phyloP scores from a whole-genome alignment of 2,329 filamentous ascomycete genomes.

The Leptographium wingfieldii region DNA sequence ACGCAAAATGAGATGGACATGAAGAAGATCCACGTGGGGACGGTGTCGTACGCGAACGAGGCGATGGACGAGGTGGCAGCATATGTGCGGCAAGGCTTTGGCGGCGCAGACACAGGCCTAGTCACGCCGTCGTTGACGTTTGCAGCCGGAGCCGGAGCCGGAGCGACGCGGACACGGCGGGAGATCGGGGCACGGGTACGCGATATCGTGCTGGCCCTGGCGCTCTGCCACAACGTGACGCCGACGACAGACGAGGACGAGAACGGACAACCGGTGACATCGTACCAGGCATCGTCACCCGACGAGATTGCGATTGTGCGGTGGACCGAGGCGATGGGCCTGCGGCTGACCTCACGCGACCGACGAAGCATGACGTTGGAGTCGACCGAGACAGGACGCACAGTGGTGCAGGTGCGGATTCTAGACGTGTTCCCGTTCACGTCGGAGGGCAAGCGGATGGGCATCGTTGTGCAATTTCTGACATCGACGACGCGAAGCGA shows the following conservation, averaged over 20 bases:
- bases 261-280: slow-evolving; percentile 62
- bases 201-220: slow-evolving; percentile 83
- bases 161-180: slow-evolving; percentile 70
- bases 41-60: slow-evolving; percentile 94
- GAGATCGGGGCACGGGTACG: slow-evolving; percentile 90
- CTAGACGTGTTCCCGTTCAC: slow-evolving; percentile 96
- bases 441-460: slow-evolving; percentile 96
- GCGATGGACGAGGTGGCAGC: slow-evolving; percentile 93
- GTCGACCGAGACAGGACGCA: slow-evolving; percentile 58
- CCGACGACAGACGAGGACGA: slow-evolving; percentile 70
- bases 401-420: slow-evolving; percentile 75
- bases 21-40: slow-evolving; percentile 97
- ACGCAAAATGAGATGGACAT: slow-evolving; percentile 99
- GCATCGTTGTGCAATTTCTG: slow-evolving; percentile 82
- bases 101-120: slow-evolving; percentile 35
- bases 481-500: slow-evolving; percentile 31
- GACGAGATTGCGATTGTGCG: slow-evolving; percentile 97
- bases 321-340: slow-evolving; percentile 86
- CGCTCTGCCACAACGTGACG: slow-evolving; percentile 93
- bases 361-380: slow-evolving; percentile 75
- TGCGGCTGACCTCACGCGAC: slow-evolving; percentile 75
- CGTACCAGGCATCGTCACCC: slow-evolving; percentile 92
- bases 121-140: slow-evolving; percentile 67
- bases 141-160: slow-evolving; percentile 33
- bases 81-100: slow-evolving; percentile 78